Evolutionary conservation across 1,284 basidiomycete genomes (phyloP).

Genomic region (Puccinia novopanici): DNA sequence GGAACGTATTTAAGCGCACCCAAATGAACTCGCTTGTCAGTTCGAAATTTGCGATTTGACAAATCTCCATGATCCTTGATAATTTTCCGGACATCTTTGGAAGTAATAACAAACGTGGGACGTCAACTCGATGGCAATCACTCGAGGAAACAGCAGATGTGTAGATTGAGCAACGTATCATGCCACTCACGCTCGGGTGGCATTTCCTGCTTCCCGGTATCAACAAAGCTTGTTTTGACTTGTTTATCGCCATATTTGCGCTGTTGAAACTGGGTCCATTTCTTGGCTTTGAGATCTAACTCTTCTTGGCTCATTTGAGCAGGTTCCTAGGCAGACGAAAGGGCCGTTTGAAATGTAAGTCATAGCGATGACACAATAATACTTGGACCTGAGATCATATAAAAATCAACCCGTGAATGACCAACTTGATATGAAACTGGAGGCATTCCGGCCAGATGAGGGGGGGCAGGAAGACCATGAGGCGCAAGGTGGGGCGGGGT

Average conservation of each 20-base stretch:
- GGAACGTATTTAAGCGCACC: slow-evolving; percentile 98
- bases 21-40: slow-evolving; percentile 97
- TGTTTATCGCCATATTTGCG: slow-evolving; percentile 85
- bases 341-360: background rate
- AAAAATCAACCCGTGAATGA: background rate
- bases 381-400: background rate
- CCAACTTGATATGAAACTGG: slow-evolving; percentile 40
- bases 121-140: slow-evolving; percentile 61
- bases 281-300: slow-evolving; percentile 81
- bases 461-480: slow-evolving; percentile 40
- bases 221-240: slow-evolving; percentile 77
- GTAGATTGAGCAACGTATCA: slow-evolving; percentile 66
- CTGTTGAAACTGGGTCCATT: slow-evolving; percentile 90
- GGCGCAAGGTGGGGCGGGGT: slow-evolving; percentile 29
- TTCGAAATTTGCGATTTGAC: slow-evolving; percentile 71
- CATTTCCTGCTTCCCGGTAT: slow-evolving; percentile 80
- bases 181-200: slow-evolving; percentile 80
- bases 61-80: slow-evolving; percentile 61
- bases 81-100: slow-evolving; percentile 56
- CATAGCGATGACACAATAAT: background rate
- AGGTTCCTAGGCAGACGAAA: slow-evolving; percentile 53
- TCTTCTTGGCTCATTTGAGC: slow-evolving; percentile 70
- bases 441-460: slow-evolving; percentile 44
- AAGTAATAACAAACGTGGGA: background rate
- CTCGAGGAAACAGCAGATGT: slow-evolving; percentile 72